phyloP scores from a whole-genome alignment of 2,329 filamentous ascomycete genomes.

The Colletotrichum salicis region DNA sequence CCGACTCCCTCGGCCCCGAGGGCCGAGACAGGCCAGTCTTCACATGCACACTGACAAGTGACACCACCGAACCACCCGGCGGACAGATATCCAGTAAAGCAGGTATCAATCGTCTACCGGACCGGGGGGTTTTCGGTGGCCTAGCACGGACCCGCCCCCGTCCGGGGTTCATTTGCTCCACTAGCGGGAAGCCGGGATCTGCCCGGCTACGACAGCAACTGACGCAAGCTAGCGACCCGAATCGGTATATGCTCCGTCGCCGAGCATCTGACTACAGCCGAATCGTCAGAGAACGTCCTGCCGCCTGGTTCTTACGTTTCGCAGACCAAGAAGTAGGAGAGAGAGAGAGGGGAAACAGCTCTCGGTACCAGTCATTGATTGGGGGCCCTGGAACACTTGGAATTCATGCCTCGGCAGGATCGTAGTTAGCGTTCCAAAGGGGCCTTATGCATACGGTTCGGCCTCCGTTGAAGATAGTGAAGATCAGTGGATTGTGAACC shows the following conservation, averaged over 20 bases:
- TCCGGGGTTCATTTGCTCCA: background rate
- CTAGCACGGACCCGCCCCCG: background rate
- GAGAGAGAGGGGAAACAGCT: background rate
- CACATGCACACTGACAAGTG: background rate
- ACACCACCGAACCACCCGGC: background rate
- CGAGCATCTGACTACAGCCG: slow-evolving; percentile 7
- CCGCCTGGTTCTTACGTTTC: background rate
- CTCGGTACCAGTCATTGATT: background rate
- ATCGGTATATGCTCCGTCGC: slow-evolving; percentile 26
- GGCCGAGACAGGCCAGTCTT: background rate
- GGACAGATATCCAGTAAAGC: background rate
- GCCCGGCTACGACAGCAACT: slow-evolving; percentile 16
- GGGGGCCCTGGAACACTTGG: background rate
- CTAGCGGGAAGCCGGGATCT: slow-evolving; percentile 14
- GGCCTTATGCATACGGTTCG: background rate
- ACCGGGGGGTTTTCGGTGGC: background rate
- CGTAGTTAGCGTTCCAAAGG: background rate
- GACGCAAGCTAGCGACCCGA: slow-evolving; percentile 15
- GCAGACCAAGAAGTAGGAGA: background rate
- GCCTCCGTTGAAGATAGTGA: background rate
- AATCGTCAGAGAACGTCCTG: background rate
- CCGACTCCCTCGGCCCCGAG: background rate
- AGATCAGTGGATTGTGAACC: slow-evolving; percentile 7
- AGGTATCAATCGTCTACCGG: background rate
- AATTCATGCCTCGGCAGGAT: slow-evolving; percentile 19